These are phyloP conservation scores for Pyropia yezoensis DNA, from an alignment of 23 red algal species.

Conservation along the genomic window DNA sequence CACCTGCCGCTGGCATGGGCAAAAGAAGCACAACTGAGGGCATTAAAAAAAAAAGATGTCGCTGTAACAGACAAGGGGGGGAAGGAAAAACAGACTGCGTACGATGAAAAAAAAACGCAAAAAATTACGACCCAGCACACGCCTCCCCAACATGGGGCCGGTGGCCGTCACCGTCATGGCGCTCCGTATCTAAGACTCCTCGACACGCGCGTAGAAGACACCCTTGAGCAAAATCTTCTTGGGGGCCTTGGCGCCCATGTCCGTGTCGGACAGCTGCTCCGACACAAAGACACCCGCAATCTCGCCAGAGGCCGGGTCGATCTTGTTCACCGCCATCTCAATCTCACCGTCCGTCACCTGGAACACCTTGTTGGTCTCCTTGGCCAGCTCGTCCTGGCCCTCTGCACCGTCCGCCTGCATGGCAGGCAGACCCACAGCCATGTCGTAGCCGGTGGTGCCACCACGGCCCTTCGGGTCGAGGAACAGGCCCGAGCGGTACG, in stretches of 20 bases:
- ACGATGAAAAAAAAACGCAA: no score
- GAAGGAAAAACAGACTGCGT: no score
- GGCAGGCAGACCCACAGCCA: constrained; percentile 91
- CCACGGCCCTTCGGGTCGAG: constrained; percentile 99
- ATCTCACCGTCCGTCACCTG: constrained; percentile 83
- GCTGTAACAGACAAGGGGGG: no score
- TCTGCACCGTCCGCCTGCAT: constrained; percentile 92
- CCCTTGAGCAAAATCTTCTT: constrained; percentile 98
- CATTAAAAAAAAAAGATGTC: no score
- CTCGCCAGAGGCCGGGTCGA: constrained; percentile 77
- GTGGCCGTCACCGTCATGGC: no score
- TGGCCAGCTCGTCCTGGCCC: constrained; percentile 81
- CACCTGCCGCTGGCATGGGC: no score
- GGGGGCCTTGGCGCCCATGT: constrained; percentile 96
- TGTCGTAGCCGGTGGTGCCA: constrained; percentile 89
- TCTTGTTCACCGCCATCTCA: constrained; percentile 97
- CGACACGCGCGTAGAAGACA: constrained; percentile 91
- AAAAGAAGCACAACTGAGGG: no score
- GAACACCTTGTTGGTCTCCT: constrained; percentile 99
- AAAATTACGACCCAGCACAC: no score
- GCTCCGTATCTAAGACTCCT: constrained; percentile 26
- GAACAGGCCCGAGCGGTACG: constrained; percentile 93
- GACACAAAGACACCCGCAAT: constrained; percentile 95
- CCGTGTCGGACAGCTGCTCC: constrained; percentile 97
- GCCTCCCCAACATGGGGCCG: no score